Evolutionary conservation across 1,139 yeast genomes (phyloP).

Genomic region (Yamadazyma songkhlaensis): DNA sequence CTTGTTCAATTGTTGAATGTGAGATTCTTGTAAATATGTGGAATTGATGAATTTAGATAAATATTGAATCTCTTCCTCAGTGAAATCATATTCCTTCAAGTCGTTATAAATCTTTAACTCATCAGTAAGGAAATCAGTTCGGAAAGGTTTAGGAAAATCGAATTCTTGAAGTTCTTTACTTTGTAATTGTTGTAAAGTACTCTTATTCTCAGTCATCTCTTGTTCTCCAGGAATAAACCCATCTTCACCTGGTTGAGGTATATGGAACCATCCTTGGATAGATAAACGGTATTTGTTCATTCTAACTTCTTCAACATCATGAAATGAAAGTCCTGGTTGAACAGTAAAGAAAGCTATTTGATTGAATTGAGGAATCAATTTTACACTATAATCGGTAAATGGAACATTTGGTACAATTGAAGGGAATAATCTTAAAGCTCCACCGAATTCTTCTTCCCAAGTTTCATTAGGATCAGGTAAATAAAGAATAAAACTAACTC

Average conservation of each 20-base stretch:
- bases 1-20: slow-evolving; percentile 43
- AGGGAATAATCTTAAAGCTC: slow-evolving; percentile 84
- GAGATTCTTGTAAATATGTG: slow-evolving; percentile 42
- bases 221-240: slow-evolving; percentile 82
- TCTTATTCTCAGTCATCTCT: slow-evolving; percentile 68
- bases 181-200: slow-evolving; percentile 79
- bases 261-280: slow-evolving; percentile 98
- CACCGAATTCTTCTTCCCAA: slow-evolving; percentile 92
- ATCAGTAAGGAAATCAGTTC: slow-evolving; percentile 30
- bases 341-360: slow-evolving; percentile 95
- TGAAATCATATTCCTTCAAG: slow-evolving; percentile 18
- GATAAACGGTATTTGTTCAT: slow-evolving; percentile 87
- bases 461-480: slow-evolving; percentile 86
- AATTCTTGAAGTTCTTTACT: slow-evolving; percentile 73
- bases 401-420: slow-evolving; percentile 90
- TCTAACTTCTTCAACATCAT: slow-evolving; percentile 95
- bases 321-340: slow-evolving; percentile 94
- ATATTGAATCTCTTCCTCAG: slow-evolving; percentile 41
- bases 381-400: slow-evolving; percentile 64
- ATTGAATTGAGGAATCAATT: slow-evolving; percentile 88
- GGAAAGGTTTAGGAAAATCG: slow-evolving; percentile 68
- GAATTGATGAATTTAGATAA: slow-evolving; percentile 56
- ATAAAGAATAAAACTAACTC: slow-evolving; percentile 89
- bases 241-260: slow-evolving; percentile 88
- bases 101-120: slow-evolving; percentile 27